Base-by-base conservation (phyloP, 495 filamentous ascomycete genomes). In the Podospora tetraspora region DNA sequence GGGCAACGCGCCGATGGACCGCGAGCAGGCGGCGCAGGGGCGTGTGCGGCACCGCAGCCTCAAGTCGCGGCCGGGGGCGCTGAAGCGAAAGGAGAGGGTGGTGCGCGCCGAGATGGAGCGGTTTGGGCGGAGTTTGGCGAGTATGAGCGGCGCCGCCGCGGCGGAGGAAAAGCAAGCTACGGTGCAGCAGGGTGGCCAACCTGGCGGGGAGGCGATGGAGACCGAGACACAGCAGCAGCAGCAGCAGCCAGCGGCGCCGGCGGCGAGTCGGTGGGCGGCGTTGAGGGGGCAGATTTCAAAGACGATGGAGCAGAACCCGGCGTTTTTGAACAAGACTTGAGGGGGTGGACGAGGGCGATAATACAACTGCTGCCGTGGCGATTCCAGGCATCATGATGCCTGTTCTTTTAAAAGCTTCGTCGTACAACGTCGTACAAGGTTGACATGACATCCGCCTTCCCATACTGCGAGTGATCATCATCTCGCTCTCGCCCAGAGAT, bases 91-190 rank as follows among this genome's bases (percentile, higher is more conserved):
- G 79, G 92, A 93, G 77, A 88, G 86, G 76, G 57, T 97, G 29
- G 90, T 96, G 63, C 86, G 80, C 77, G 77, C 82, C 70, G 94
- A 98, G 84, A 87, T 90, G 75, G 88, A 92, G 77, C 82, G 94
- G 67, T 97, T 97, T 74, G 88, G 85, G 66, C 85, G 82, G 78
- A 97, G 93, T 77, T 79, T 98, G 83, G 93, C 90, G 56, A 83
- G 88, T 78, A 71, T 85, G 67, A 83, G 87, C 13, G 29, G 87
- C 10, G 29, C 59, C 56, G 64, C 16, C 12, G 23, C 1, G 64
- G 19, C 0, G 59, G 1, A 12, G 64, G 57, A 27, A 64, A 27
- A 21, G 16, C 29, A 60, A 12, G 5, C 3, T 25, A 24, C 24
- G 3, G 24, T 3, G 3, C 1, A 24, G 24, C 24, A 24, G 24